Conservation (phyloP, 2,329 filamentous ascomycete species). For the Sporothrix brunneoviolacea region DNA sequence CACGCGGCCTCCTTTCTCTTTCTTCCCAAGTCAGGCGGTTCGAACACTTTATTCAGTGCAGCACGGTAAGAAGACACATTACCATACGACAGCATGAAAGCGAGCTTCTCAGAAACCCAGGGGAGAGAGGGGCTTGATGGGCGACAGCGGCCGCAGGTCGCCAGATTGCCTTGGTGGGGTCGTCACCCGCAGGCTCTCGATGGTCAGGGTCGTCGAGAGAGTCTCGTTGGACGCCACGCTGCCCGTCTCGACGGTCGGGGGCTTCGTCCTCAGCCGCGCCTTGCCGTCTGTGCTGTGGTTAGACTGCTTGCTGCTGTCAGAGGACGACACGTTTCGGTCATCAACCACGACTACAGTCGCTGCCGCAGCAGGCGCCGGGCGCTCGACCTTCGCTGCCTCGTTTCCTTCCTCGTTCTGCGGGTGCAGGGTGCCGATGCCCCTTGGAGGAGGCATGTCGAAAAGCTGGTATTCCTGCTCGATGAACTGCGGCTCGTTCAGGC, state of each 20-base stretch:
- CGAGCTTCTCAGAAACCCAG: conserved; percentile 53
- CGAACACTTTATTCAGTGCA: no score
- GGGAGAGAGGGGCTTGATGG: conserved; percentile 60
- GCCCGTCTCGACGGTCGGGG: conserved; percentile 32
- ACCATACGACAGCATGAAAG: not conserved
- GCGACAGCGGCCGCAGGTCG: conserved; percentile 53
- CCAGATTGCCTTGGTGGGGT: conserved; percentile 29
- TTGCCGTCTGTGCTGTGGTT: conserved; percentile 24
- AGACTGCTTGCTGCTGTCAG: conserved; percentile 55
- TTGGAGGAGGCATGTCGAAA: conserved; percentile 52
- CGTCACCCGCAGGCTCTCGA: conserved; percentile 35
- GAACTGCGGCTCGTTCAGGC: conserved; percentile 78
- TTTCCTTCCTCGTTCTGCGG: conserved; percentile 13
- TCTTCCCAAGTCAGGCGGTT: no score
- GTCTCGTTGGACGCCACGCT: conserved; percentile 39
- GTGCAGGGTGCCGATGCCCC: conserved; percentile 32
- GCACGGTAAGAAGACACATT: not conserved
- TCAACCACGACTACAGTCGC: conserved; percentile 15
- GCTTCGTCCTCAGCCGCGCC: conserved; percentile 39
- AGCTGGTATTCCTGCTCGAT: conserved; percentile 62
- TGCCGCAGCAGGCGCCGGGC: conserved; percentile 7
- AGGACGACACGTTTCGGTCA: conserved; percentile 57
- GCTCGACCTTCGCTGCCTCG: not conserved
- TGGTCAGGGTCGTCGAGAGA: conserved; percentile 40
- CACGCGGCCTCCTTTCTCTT: no score